Percentiles rank a stretch among this genome's conserved stretches.
These are phyloP conservation scores for Trichoderma sp. DNA, from an alignment of 2,329 filamentous ascomycete species.

Conservation along the genomic window DNA sequence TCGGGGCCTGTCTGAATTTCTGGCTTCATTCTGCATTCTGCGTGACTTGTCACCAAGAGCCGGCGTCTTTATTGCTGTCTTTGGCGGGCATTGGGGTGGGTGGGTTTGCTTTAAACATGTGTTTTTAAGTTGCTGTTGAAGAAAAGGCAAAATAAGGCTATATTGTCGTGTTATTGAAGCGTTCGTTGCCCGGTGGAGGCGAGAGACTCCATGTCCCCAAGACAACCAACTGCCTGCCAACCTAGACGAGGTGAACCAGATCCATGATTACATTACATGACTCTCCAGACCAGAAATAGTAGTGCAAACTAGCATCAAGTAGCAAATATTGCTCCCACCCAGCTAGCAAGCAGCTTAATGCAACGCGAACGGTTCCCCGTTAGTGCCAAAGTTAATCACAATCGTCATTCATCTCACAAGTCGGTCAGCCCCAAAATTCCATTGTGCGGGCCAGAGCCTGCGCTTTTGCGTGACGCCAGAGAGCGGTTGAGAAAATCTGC, in stretches of 20 bases:
- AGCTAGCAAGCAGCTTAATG: neutral
- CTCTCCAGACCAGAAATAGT: neutral
- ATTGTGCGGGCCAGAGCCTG: neutral
- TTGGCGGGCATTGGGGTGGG: neutral
- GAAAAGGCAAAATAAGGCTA: neutral
- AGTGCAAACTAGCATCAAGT: neutral
- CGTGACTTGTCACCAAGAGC: neutral
- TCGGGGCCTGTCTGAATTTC: neutral
- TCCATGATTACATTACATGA: neutral
- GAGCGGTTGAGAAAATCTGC: neutral
- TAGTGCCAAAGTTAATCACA: slow-evolving; percentile 2
- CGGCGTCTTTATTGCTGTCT: neutral
- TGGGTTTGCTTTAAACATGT: too few relatives aligned
- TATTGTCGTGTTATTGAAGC: neutral
- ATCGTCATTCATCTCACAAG: slow-evolving; percentile 6
- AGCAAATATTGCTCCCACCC: neutral
- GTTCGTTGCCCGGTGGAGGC: neutral
- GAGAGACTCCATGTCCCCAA: neutral
- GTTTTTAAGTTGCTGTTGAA: too few relatives aligned
- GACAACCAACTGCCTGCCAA: neutral
- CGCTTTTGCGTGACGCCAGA: neutral
- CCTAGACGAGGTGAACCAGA: neutral
- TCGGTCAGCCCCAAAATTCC: slow-evolving; percentile 7
- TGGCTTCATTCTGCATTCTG: neutral
- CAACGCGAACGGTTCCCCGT: neutral